A percentile compares a stretch with the other conserved stretches of the same genome.
phyloP scores from a whole-genome alignment of 208 protist species.

The Trichomonas vaginalis region DNA sequence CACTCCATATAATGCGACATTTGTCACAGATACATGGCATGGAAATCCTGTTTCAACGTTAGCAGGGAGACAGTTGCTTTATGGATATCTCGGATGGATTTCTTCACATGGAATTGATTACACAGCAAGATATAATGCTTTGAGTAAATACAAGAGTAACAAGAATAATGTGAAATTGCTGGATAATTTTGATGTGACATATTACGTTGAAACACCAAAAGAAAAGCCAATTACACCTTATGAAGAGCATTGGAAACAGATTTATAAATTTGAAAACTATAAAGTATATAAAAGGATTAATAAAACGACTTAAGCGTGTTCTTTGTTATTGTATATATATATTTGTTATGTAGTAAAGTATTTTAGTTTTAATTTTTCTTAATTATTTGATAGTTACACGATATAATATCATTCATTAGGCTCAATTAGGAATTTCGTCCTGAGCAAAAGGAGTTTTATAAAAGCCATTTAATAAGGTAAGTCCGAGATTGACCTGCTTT shows the following conservation, averaged over 20 bases:
- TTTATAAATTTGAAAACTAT: neutral
- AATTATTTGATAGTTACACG: neutral
- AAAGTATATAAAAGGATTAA: neutral
- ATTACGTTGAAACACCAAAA: neutral
- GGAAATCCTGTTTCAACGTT: neutral
- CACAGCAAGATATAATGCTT: neutral
- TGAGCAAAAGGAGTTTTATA: no score
- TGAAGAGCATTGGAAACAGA: neutral
- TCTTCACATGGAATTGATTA: neutral
- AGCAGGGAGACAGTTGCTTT: neutral
- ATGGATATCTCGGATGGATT: neutral
- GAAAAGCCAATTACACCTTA: neutral
- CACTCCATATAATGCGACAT: neutral
- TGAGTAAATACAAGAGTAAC: neutral
- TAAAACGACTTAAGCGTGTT: neutral
- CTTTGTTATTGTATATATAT: neutral
- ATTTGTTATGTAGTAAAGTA: neutral
- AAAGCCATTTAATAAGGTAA: no score
- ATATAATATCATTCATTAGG: neutral
- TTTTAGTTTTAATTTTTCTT: neutral
- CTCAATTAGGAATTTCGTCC: neutral
- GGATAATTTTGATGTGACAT: neutral
- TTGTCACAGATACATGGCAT: neutral
- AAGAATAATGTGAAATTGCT: no score
- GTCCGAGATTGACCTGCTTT: no score